Evolutionary conservation across 2,329 filamentous ascomycete genomes (phyloP).

Genomic region (Pseudopithomyces chartarum): DNA sequence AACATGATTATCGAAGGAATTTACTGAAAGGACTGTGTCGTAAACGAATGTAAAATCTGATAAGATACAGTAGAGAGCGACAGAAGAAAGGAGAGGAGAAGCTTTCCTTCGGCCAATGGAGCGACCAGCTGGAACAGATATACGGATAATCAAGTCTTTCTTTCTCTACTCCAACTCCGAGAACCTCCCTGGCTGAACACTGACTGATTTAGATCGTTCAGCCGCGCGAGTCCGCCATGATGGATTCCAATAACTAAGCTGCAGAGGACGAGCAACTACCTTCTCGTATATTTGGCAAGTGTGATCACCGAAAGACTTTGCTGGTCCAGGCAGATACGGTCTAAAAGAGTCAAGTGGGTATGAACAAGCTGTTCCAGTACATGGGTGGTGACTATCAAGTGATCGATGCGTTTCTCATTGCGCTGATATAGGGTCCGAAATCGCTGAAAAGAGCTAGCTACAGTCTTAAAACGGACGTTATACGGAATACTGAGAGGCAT

Average conservation of each 20-base stretch:
- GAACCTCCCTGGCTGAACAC: not conserved
- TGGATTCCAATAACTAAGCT: not conserved
- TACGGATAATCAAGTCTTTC: too few species aligned
- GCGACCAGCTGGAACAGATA: too few species aligned
- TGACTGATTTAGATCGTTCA: not conserved
- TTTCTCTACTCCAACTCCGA: not conserved
- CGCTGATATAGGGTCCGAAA: not conserved
- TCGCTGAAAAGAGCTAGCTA: not conserved
- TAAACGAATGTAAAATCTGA: not conserved
- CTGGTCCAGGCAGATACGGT: not conserved
- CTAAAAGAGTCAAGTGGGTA: too few species aligned
- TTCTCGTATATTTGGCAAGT: not conserved
- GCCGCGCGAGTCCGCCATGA: not conserved
- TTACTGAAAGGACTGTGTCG: not conserved
- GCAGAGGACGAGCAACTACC: not conserved
- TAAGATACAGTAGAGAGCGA: not conserved
- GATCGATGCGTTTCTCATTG: not conserved
- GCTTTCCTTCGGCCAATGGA: too few species aligned
- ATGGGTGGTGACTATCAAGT: not conserved
- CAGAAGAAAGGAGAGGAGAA: not conserved
- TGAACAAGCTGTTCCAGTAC: not conserved
- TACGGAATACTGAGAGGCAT: not conserved
- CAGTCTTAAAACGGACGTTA: not conserved
- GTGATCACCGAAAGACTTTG: not conserved
- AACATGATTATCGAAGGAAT: conserved; percentile 15